Conservation (phyloP, 495 filamentous ascomycete genomes). For the Penicillium paradoxum region DNA sequence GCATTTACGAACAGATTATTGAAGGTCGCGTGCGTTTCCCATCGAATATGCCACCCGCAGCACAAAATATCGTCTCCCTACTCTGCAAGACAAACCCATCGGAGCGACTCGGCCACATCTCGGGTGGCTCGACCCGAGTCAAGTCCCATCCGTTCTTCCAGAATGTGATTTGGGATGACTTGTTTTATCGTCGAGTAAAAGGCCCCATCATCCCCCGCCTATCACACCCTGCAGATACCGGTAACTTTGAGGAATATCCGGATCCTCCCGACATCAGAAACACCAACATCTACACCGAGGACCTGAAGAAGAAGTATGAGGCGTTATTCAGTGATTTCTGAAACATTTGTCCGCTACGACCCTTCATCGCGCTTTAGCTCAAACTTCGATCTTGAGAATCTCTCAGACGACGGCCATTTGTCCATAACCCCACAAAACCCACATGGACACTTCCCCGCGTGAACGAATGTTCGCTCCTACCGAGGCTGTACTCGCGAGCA, state of each 20-base stretch:
- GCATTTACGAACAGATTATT: conserved; percentile 76
- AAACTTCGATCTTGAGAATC: neutral
- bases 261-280: conserved; percentile 52
- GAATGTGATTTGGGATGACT: conserved; percentile 77
- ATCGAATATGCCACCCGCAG: conserved; percentile 60
- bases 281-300: conserved; percentile 60
- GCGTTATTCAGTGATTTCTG: conserved; percentile 75
- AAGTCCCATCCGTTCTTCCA: conserved; percentile 86
- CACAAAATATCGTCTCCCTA: conserved; percentile 75
- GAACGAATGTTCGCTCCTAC: neutral
- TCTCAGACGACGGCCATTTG: neutral
- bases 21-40: conserved; percentile 39
- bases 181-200: conserved; percentile 62
- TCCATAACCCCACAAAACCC: conserved; percentile 1
- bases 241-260: conserved; percentile 89
- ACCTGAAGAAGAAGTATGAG: conserved; percentile 72
- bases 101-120: conserved; percentile 82
- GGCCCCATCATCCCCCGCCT: conserved; percentile 87
- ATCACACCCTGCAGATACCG: conserved; percentile 72
- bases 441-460: conserved; percentile 1
- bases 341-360: neutral
- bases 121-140: conserved; percentile 73
- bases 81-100: conserved; percentile 89
- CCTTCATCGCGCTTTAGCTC: conserved; percentile 11
- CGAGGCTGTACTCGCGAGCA: neutral